These are phyloP conservation scores for Polygonum maritimum DNA, from an alignment of 148 eudicot genomes.

Conservation along the genomic window DNA sequence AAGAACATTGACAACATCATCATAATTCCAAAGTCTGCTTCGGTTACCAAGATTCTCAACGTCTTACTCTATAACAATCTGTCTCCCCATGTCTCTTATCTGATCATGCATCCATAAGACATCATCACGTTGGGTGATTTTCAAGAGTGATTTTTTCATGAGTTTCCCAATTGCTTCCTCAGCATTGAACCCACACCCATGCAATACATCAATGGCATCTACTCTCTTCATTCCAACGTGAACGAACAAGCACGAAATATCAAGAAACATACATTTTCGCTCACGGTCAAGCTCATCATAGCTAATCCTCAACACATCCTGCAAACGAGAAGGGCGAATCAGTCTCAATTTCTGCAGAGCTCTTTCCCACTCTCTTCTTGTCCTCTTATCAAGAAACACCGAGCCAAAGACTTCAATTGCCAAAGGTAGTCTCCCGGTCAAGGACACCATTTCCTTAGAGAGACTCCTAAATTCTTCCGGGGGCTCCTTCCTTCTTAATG, in stretches of 20 bases:
- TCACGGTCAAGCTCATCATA: slow-evolving; percentile 38
- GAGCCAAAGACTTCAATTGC: slow-evolving; percentile 72
- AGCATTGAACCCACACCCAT: slow-evolving; percentile 42
- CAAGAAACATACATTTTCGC: slow-evolving; percentile 42
- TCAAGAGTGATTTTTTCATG: slow-evolving; percentile 40
- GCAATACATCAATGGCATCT: slow-evolving; percentile 30
- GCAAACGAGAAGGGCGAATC: slow-evolving; percentile 32
- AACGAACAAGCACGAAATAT: slow-evolving; percentile 52
- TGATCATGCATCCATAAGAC: slow-evolving; percentile 66
- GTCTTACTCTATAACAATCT: slow-evolving; percentile 37
- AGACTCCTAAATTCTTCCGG: slow-evolving; percentile 18
- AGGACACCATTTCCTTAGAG: slow-evolving; percentile 27
- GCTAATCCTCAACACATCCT: slow-evolving; percentile 39
- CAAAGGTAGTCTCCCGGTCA: slow-evolving; percentile 57
- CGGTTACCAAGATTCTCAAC: slow-evolving; percentile 19
- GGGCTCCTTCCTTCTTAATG: slow-evolving; percentile 40
- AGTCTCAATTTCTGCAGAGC: slow-evolving; percentile 23
- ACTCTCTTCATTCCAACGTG: slow-evolving; percentile 26
- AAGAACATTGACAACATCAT: slow-evolving; percentile 24
- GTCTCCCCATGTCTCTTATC: slow-evolving; percentile 61
- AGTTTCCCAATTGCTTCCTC: slow-evolving; percentile 30
- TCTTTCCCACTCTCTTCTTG: slow-evolving; percentile 38
- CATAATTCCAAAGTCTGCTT: slow-evolving; percentile 53
- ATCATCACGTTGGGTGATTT: slow-evolving; percentile 16
- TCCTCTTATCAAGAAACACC: slow-evolving; percentile 32